Conservation (phyloP, 164 flowering plant genomes). For the Paratinospora sagittata region DNA sequence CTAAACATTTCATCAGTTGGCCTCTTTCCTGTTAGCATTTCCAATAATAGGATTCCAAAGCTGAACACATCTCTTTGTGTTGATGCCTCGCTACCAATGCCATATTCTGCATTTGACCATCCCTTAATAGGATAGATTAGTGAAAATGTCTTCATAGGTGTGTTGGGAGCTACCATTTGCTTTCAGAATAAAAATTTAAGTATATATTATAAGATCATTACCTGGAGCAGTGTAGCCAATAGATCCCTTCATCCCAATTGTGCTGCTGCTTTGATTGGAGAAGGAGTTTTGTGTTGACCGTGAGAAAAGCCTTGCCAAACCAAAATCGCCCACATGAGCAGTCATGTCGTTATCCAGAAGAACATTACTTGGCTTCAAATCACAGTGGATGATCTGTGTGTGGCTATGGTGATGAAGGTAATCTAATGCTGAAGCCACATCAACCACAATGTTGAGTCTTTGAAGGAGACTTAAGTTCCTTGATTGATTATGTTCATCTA, state of each 20-base stretch:
- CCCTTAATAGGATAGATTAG: not conserved
- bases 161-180: too few relatives aligned
- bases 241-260: slow-evolving; percentile 13
- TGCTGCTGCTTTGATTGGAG: not conserved
- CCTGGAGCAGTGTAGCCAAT: slow-evolving; percentile 22
- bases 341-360: slow-evolving; percentile 18
- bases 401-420: not conserved
- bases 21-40: slow-evolving; percentile 20
- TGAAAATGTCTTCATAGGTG: too few relatives aligned
- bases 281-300: not conserved
- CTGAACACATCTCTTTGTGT: slow-evolving; percentile 7
- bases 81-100: slow-evolving; percentile 13
- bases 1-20: slow-evolving; percentile 14
- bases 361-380: slow-evolving; percentile 20
- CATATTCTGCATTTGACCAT: slow-evolving; percentile 12
- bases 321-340: slow-evolving; percentile 17
- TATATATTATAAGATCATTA: not conserved
- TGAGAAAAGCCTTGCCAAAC: slow-evolving; percentile 8
- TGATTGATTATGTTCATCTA: not conserved
- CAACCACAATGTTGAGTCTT: not conserved
- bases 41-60: slow-evolving; percentile 19
- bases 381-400: slow-evolving; percentile 8
- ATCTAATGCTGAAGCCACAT: not conserved
- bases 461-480: slow-evolving; percentile 5
- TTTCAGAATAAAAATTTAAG: not conserved